phyloP scores from a whole-genome alignment of 768 basidiomycete species.

The Lepiota brunneoincarnata region DNA sequence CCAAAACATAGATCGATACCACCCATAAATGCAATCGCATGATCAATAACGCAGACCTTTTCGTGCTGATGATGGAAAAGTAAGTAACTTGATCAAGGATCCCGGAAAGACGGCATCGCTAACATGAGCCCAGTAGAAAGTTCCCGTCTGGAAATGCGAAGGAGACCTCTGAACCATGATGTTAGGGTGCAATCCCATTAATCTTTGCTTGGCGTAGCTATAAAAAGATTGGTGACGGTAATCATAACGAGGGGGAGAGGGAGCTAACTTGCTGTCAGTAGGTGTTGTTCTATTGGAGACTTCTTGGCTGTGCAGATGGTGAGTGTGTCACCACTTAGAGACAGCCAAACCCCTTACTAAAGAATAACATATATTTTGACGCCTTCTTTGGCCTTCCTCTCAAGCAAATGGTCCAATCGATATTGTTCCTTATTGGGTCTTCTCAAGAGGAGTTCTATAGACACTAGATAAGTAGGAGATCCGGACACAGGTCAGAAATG shows the following conservation, averaged over 20 bases:
- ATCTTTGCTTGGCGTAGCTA: constrained; percentile 80
- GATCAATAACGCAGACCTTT: constrained; percentile 96
- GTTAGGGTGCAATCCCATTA: constrained; percentile 82
- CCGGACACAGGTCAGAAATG: neutral
- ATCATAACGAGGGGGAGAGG: neutral
- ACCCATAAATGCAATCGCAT: constrained; percentile 97
- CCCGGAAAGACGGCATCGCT: constrained; percentile 23
- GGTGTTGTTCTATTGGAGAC: constrained; percentile 95
- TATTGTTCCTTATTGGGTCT: constrained; percentile 84
- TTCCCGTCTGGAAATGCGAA: constrained; percentile 95
- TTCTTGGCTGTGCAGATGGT: constrained; percentile 62
- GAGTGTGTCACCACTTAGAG: constrained; percentile 8
- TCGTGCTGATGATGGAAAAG: constrained; percentile 64
- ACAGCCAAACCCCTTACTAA: constrained; percentile 54
- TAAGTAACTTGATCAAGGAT: neutral
- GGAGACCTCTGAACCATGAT: constrained; percentile 97
- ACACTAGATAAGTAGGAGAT: neutral
- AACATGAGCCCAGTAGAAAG: constrained; percentile 98
- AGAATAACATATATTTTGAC: constrained; percentile 95
- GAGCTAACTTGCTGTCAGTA: constrained; percentile 81
- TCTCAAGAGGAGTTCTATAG: constrained; percentile 76
- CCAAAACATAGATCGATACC: constrained; percentile 95
- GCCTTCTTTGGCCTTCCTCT: constrained; percentile 91
- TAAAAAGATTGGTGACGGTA: neutral
- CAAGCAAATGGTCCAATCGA: constrained; percentile 80